These are phyloP conservation scores for Akanthomyces dipterigenus DNA, from an alignment of 2,329 filamentous ascomycete genomes.

Conservation along the genomic window DNA sequence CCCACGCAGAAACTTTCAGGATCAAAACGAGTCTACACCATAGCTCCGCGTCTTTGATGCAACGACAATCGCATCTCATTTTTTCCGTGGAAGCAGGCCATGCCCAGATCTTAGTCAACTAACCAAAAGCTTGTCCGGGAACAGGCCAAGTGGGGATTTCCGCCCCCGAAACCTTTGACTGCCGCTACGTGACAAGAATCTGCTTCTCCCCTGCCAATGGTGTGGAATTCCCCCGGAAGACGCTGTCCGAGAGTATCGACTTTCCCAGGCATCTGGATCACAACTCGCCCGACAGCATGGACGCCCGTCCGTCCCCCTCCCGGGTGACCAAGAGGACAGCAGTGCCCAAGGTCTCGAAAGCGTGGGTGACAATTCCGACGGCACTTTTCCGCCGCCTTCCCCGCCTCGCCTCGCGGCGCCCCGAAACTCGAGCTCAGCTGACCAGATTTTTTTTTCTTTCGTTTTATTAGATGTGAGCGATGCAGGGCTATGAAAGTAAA, in stretches of 20 bases:
- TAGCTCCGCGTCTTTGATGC: not conserved
- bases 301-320: constrained; percentile 7
- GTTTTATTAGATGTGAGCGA: constrained; percentile 27
- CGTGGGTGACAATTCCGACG: constrained; percentile 11
- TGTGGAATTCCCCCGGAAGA: constrained; percentile 4
- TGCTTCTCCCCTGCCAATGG: constrained; percentile 7
- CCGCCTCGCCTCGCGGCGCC: not conserved
- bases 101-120: not conserved
- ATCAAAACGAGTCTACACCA: not conserved
- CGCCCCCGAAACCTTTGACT: not conserved
- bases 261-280: not conserved
- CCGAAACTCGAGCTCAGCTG: constrained; percentile 1
- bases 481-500: constrained; percentile 20
- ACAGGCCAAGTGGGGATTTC: constrained; percentile 5
- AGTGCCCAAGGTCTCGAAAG: constrained; percentile 12
- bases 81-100: not conserved
- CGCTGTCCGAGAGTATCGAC: constrained; percentile 8
- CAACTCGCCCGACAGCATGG: not conserved
- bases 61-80: not conserved
- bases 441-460: not conserved
- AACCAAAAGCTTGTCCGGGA: constrained; percentile 5
- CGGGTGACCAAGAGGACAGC: constrained; percentile 6
- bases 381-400: not conserved
- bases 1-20: not conserved
- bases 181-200: not conserved